Evolutionary conservation across 1,284 basidiomycete species (phyloP).

Genomic region (Inonotus hispidus): DNA sequence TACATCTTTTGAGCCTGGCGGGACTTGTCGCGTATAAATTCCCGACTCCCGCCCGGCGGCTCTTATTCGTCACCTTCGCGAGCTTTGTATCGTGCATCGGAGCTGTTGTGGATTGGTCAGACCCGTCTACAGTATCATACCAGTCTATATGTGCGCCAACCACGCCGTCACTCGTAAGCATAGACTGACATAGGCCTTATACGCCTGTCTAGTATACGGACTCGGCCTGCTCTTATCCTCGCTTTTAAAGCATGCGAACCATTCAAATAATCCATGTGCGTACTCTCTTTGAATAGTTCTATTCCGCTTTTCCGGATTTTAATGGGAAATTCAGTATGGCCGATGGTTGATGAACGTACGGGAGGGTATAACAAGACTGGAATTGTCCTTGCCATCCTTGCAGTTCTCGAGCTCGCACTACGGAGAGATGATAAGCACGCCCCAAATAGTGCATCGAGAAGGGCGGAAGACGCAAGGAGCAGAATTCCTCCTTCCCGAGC

Average conservation of each 20-base stretch:
- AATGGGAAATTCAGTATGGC: constrained; percentile 72
- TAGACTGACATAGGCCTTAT: not conserved
- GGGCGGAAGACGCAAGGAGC: not conserved
- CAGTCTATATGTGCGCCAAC: constrained; percentile 52
- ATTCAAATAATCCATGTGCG: constrained; percentile 76
- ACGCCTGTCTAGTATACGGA: constrained; percentile 45
- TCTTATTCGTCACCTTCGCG: constrained; percentile 54
- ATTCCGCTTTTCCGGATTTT: constrained; percentile 3
- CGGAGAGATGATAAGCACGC: constrained; percentile 23
- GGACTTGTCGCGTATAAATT: constrained; percentile 61
- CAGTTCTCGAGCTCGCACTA: constrained; percentile 28
- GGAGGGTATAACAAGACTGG: constrained; percentile 68
- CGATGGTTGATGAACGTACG: constrained; percentile 60
- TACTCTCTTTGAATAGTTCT: not conserved
- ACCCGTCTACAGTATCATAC: constrained; percentile 33
- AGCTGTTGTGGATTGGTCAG: constrained; percentile 52
- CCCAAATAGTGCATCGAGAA: not conserved
- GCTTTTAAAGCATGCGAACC: constrained; percentile 73
- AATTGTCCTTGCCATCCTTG: constrained; percentile 29
- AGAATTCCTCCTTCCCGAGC: constrained; percentile 23
- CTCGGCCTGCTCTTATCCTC: constrained; percentile 67
- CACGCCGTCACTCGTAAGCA: not conserved
- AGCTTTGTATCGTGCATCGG: constrained; percentile 47
- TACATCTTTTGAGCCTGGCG: constrained; percentile 46
- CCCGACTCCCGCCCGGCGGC: constrained; percentile 48